Evolutionary conservation across 2,329 filamentous ascomycete genomes (phyloP), one percentile per base, ranked within the genome.

Genomic region (Verticillium albo-atrum): DNA sequence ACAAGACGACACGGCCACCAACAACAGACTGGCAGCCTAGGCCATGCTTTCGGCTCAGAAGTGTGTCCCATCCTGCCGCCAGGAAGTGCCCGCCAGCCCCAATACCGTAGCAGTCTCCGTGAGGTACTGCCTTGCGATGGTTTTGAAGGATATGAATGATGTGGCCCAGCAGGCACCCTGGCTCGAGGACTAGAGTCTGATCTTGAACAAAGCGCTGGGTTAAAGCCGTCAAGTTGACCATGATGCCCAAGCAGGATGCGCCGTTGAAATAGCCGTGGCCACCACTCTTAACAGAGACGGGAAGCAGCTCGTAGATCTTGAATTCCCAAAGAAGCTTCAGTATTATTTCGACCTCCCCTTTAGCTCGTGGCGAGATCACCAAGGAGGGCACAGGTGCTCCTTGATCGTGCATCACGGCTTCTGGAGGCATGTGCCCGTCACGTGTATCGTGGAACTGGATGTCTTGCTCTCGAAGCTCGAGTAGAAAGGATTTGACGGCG

Each of bases 21-120:
- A 55, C 12, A 4, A 59, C 58, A 20, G 58, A 59, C 30, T 59
- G 53, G 35, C 58, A 59, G 42, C 58, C 35, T 20, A 59, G 58
- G 23, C 53, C 34, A 35, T 59, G 56, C 32, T 26, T 27, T 15
- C 58, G 54, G 17, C 32, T 37, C 14, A 59, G 53, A 3, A 56
- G 17, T 20, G 47, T 27, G 32, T 59, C 58, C 35, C 35, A 59
- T 32, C 58, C 58, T 47, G 35, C 53, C 10, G 58, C 51, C 3
- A 55, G 35, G 58, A 59, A 59, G 32, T 59, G 26, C 15, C 58
- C 58, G 25, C 35, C 53, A 27, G 35, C 53, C 15, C 56, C 5
- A 35, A 58, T n/a, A 26, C 56, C 30, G 25, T 53, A 58, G 30
- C 20, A 58, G 28, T 58, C 30, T 20, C 50, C 30, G 25, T 58